Conservation (phyloP, 345 rosid genomes). For the Mallotus nudiflorus region DNA sequence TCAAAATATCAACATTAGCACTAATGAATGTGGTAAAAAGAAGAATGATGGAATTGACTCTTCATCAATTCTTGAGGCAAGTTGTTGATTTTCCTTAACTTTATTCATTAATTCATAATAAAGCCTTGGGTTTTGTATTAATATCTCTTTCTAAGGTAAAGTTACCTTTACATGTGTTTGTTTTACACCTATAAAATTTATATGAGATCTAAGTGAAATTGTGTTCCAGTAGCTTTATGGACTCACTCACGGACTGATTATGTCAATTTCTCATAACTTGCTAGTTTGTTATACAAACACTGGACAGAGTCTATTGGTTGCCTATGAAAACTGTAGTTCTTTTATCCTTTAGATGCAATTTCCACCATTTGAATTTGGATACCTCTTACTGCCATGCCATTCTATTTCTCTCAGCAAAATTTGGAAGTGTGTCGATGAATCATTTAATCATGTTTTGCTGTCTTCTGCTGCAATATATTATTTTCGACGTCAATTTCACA, state of each 20-base stretch:
- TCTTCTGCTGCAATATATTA: neutral
- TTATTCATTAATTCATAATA: conserved; percentile 18
- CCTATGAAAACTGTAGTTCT: neutral
- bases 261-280: neutral
- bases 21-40: conserved; percentile 23
- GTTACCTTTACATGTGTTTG: neutral
- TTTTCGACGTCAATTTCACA: too few species aligned
- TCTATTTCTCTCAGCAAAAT: neutral
- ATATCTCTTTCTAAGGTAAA: conserved; percentile 1
- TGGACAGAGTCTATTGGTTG: neutral
- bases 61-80: conserved; percentile 49
- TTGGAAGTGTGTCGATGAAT: neutral
- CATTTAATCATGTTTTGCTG: neutral
- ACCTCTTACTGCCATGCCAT: neutral
- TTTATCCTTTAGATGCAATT: neutral
- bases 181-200: neutral
- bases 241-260: neutral
- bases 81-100: conserved; percentile 13
- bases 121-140: neutral
- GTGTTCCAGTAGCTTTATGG: neutral
- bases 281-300: neutral
- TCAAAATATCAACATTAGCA: conserved; percentile 29
- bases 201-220: neutral
- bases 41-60: conserved; percentile 22
- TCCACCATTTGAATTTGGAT: neutral